A percentile compares a stretch with the other conserved stretches of the same genome.
These are phyloP conservation scores for Lignosus rhinocerotis DNA, from an alignment of 1,284 basidiomycete genomes.

Conservation along the genomic window DNA sequence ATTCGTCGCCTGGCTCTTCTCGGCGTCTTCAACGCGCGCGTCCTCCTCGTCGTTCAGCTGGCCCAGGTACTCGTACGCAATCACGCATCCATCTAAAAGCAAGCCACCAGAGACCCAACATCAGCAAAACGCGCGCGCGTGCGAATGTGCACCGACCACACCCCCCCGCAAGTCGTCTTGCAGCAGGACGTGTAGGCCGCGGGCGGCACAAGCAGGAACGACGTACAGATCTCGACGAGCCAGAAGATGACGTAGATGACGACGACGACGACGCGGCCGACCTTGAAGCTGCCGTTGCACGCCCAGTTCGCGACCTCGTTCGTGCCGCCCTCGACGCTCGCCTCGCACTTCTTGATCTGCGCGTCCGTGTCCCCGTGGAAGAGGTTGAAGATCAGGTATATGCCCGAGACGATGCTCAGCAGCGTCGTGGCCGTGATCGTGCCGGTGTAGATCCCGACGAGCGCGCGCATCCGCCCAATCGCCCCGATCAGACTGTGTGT, in stretches of 20 bases:
- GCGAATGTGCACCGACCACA: background rate
- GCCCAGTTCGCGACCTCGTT: slow-evolving; percentile 33
- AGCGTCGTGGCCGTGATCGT: slow-evolving; percentile 49
- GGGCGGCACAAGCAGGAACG: too few relatives aligned
- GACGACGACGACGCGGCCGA: slow-evolving; percentile 29
- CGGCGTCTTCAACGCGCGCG: slow-evolving; percentile 16
- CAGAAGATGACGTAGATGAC: slow-evolving; percentile 38
- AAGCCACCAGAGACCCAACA: background rate
- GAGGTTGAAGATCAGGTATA: slow-evolving; percentile 40
- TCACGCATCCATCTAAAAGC: slow-evolving; percentile 30
- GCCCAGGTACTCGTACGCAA: slow-evolving; percentile 34
- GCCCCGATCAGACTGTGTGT: slow-evolving; percentile 47
- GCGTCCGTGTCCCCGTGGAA: slow-evolving; percentile 28
- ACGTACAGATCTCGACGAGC: slow-evolving; percentile 53
- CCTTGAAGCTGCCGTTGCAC: slow-evolving; percentile 32
- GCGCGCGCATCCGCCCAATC: slow-evolving; percentile 41
- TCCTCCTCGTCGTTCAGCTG: slow-evolving; percentile 31
- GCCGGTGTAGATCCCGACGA: slow-evolving; percentile 48
- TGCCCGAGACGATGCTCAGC: slow-evolving; percentile 48
- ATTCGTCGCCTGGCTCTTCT: slow-evolving; percentile 20
- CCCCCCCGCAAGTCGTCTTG: too few relatives aligned
- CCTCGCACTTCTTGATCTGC: slow-evolving; percentile 19
- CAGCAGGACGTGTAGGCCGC: too few relatives aligned
- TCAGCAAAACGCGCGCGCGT: background rate
- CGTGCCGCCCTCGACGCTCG: slow-evolving; percentile 8